These are phyloP conservation scores for Papiliotrema terrestris DNA, from an alignment of 1,284 basidiomycete species.

Conservation along the genomic window DNA sequence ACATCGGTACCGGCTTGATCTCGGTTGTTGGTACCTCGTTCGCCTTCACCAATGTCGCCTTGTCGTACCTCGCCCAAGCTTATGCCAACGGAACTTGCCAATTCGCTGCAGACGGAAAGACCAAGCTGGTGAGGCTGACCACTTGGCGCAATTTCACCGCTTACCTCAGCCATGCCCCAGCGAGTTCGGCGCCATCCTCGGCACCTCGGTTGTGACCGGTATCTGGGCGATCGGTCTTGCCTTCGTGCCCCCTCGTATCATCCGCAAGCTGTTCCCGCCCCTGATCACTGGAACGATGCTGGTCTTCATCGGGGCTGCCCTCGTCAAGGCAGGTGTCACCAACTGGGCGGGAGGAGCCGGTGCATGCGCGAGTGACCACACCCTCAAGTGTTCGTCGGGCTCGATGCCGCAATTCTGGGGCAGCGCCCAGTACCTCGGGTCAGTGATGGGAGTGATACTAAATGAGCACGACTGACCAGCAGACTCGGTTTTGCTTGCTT, in stretches of 20 bases:
- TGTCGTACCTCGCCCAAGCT: constrained; percentile 15
- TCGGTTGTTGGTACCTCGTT: constrained; percentile 31
- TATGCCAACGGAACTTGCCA: constrained; percentile 17
- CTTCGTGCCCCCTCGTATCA: constrained; percentile 29
- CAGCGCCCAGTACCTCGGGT: constrained; percentile 24
- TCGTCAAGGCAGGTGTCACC: constrained; percentile 27
- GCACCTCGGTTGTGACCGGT: constrained; percentile 26
- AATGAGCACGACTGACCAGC: background rate
- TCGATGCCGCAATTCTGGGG: constrained; percentile 24
- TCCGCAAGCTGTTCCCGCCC: constrained; percentile 34
- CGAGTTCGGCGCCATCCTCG: constrained; percentile 33
- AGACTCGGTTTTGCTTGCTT: constrained; percentile 28
- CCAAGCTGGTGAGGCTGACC: constrained; percentile 14
- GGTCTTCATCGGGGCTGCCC: constrained; percentile 31
- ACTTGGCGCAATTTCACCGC: background rate
- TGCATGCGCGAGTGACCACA: constrained; percentile 24
- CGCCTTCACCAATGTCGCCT: constrained; percentile 29
- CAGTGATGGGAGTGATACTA: background rate
- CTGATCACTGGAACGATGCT: constrained; percentile 35
- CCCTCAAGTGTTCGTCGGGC: constrained; percentile 20
- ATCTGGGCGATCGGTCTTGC: constrained; percentile 27
- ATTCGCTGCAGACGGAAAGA: constrained; percentile 16
- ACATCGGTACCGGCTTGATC: constrained; percentile 33
- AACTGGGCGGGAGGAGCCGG: constrained; percentile 37
- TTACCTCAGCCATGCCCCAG: constrained; percentile 20